phyloP scores from a whole-genome alignment of 345 rosid species.

The Leavenworthia alabamica region DNA sequence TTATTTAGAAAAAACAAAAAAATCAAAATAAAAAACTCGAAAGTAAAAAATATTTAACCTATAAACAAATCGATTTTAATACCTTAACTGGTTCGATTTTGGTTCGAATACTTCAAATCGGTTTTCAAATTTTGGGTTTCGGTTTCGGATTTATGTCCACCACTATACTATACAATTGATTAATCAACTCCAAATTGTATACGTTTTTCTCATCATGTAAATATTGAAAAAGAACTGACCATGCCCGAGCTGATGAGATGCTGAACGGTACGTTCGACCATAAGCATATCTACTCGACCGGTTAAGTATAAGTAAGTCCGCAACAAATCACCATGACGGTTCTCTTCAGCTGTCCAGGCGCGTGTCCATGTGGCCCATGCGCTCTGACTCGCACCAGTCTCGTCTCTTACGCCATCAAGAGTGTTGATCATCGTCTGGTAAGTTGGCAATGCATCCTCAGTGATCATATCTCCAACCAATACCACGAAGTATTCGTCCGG shows the following conservation, averaged over 20 bases:
- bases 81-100: no score
- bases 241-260: slow-evolving; percentile 62
- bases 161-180: no score
- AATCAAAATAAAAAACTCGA: no score
- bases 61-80: no score
- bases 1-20: no score
- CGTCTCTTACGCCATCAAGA: slow-evolving; percentile 64
- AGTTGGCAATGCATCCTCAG: slow-evolving; percentile 75
- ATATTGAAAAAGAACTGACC: slow-evolving; percentile 25
- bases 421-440: slow-evolving; percentile 70
- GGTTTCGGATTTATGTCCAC: no score
- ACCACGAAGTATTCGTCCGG: slow-evolving; percentile 73
- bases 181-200: not conserved
- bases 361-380: slow-evolving; percentile 80
- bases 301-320: slow-evolving; percentile 52
- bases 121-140: no score
- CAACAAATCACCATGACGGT: slow-evolving; percentile 69
- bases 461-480: slow-evolving; percentile 77
- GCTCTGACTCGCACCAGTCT: slow-evolving; percentile 61
- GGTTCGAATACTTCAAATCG: no score
- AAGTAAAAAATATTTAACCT: no score
- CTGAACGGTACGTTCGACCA: slow-evolving; percentile 57
- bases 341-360: slow-evolving; percentile 76
- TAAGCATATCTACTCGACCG: slow-evolving; percentile 69
- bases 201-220: not conserved